phyloP scores from a whole-genome alignment of 306 rosid genomes.

The Lotus japonicus region DNA sequence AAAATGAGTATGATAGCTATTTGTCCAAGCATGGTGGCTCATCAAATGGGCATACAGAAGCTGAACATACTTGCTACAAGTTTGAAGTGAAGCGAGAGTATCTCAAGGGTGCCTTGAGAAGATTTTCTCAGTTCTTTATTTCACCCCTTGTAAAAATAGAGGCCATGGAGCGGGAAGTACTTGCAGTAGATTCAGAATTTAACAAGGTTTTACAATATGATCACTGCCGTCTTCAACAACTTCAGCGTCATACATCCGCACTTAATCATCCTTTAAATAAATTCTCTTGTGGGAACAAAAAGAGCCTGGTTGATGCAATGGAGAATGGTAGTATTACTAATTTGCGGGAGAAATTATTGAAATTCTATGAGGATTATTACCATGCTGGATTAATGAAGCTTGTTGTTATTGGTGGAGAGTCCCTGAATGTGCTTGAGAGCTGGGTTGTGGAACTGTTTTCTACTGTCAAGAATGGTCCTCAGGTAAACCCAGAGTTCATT shows the following conservation, averaged over 20 bases:
- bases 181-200: slow-evolving; percentile 95
- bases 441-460: slow-evolving; percentile 84
- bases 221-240: slow-evolving; percentile 86
- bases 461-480: slow-evolving; percentile 57
- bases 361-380: slow-evolving; percentile 62
- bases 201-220: slow-evolving; percentile 86
- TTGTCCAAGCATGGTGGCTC: slow-evolving; percentile 98
- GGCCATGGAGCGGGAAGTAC: slow-evolving; percentile 97
- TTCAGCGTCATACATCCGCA: slow-evolving; percentile 79
- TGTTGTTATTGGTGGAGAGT: slow-evolving; percentile 96
- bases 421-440: slow-evolving; percentile 83
- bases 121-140: slow-evolving; percentile 94
- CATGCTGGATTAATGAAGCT: slow-evolving; percentile 98
- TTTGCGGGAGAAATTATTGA: slow-evolving; percentile 69
- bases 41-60: slow-evolving; percentile 89
- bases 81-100: slow-evolving; percentile 88
- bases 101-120: slow-evolving; percentile 81
- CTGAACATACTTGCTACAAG: slow-evolving; percentile 94
- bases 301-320: slow-evolving; percentile 90
- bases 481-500: slow-evolving; percentile 45
- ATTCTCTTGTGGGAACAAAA: slow-evolving; percentile 91
- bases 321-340: slow-evolving; percentile 81
- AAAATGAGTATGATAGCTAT: slow-evolving; percentile 98
- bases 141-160: slow-evolving; percentile 88
- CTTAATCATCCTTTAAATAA: slow-evolving; percentile 77